phyloP scores from a whole-genome alignment of 805 yeast genomes.

The Candida parachauliodes region DNA sequence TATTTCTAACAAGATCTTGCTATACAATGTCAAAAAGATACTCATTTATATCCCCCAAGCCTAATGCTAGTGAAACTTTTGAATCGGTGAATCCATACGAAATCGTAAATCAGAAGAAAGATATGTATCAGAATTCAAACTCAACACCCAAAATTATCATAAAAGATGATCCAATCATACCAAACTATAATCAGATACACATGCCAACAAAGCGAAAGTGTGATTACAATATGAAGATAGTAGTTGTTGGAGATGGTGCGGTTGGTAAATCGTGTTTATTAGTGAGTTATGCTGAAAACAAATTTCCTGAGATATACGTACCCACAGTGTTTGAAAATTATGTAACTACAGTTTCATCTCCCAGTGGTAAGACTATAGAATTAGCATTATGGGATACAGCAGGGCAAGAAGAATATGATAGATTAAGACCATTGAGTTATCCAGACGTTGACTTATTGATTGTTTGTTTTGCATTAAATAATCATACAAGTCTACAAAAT shows the following conservation, averaged over 20 bases:
- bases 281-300: conserved; percentile 63
- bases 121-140: conserved; percentile 17
- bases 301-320: conserved; percentile 68
- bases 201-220: conserved; percentile 18
- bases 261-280: conserved; percentile 86
- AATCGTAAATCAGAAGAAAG: conserved; percentile 19
- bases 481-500: conserved; percentile 59
- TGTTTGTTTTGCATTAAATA: conserved; percentile 71
- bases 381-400: conserved; percentile 88
- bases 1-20: too few relatives aligned
- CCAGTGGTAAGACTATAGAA: conserved; percentile 76
- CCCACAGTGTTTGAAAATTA: conserved; percentile 85
- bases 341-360: conserved; percentile 57
- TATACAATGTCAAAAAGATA: conserved; percentile 2
- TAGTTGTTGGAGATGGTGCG: conserved; percentile 86
- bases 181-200: conserved; percentile 29
- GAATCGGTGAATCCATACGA: conserved; percentile 25
- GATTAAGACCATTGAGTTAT: conserved; percentile 74
- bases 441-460: conserved; percentile 75
- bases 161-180: conserved; percentile 35
- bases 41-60: conserved; percentile 4
- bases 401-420: conserved; percentile 82
- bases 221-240: conserved; percentile 48
- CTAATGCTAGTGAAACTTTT: not conserved
- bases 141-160: conserved; percentile 26